phyloP scores from a whole-genome alignment of 768 basidiomycete genomes.

The Suillus alpinus region DNA sequence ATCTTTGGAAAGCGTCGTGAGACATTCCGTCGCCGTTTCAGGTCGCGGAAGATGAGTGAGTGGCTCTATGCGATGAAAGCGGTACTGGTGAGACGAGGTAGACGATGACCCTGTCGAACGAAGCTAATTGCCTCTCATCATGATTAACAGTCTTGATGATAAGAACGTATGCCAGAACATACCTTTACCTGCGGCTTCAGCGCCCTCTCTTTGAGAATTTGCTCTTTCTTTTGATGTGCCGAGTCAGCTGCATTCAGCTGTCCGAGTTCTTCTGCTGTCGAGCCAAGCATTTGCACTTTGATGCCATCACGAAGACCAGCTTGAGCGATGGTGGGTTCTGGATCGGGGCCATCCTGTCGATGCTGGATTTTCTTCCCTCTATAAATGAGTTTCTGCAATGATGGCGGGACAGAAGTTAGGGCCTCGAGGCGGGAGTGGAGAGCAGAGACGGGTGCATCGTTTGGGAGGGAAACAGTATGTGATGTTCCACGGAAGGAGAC shows the following conservation, averaged over 20 bases:
- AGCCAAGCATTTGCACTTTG: conserved; percentile 71
- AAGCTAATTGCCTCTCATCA: conserved; percentile 34
- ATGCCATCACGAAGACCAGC: conserved; percentile 61
- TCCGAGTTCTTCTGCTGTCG: conserved; percentile 56
- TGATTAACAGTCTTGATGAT: background rate
- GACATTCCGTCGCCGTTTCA: conserved; percentile 48
- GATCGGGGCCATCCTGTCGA: conserved; percentile 6
- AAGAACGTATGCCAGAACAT: conserved; percentile 7
- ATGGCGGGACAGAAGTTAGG: conserved; percentile 62
- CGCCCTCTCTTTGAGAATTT: conserved; percentile 57
- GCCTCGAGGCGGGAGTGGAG: conserved; percentile 55
- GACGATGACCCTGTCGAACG: conserved; percentile 49
- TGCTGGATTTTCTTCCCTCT: conserved; percentile 55
- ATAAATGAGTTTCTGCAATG: conserved; percentile 69
- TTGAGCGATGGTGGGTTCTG: conserved; percentile 35
- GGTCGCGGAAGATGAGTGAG: conserved; percentile 66
- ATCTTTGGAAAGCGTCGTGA: conserved; percentile 63
- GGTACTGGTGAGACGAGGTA: conserved; percentile 42
- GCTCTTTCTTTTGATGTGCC: conserved; percentile 54
- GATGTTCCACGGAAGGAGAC: conserved; percentile 49
- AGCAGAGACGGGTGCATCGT: conserved; percentile 47
- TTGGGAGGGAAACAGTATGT: conserved; percentile 46
- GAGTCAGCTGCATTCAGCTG: conserved; percentile 54
- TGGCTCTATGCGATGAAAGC: conserved; percentile 64
- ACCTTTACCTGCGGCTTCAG: conserved; percentile 60